A percentile compares a stretch with the other conserved stretches of the same genome.
phyloP scores from a whole-genome alignment of 441 rosid genomes.

The Pelargonium myrrhifolium region DNA sequence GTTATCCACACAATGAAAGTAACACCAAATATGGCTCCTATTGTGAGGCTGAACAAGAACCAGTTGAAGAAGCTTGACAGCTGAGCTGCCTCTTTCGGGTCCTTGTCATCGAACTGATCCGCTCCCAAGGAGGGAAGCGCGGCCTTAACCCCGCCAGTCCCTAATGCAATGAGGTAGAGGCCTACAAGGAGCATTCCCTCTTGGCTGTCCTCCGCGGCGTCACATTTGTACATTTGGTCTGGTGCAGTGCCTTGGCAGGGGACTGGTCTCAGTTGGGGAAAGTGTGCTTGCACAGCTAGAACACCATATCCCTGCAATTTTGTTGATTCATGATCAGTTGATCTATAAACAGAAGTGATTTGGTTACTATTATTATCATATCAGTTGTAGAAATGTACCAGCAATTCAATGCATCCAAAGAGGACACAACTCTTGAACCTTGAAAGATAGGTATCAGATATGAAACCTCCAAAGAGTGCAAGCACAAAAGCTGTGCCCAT shows the following conservation, averaged over 20 bases:
- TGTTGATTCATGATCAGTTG: neutral
- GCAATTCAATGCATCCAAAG: slow-evolving; percentile 43
- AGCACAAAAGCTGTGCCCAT: slow-evolving; percentile 46
- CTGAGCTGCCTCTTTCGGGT: slow-evolving; percentile 35
- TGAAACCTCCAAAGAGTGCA: slow-evolving; percentile 55
- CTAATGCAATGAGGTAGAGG: slow-evolving; percentile 46
- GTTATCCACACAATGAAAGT: slow-evolving; percentile 49
- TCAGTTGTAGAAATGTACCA: slow-evolving; percentile 26
- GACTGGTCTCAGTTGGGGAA: slow-evolving; percentile 38
- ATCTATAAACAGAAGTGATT: no score
- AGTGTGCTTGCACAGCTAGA: slow-evolving; percentile 46
- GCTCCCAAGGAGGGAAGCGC: slow-evolving; percentile 55
- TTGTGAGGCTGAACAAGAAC: slow-evolving; percentile 47
- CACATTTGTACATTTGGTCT: slow-evolving; percentile 28
- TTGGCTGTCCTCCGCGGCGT: slow-evolving; percentile 29
- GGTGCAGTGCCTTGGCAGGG: slow-evolving; percentile 40
- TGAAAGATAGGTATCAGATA: slow-evolving; percentile 52
- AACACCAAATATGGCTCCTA: slow-evolving; percentile 45
- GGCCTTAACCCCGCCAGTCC: slow-evolving; percentile 52
- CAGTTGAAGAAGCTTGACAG: slow-evolving; percentile 60
- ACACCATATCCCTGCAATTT: slow-evolving; percentile 39
- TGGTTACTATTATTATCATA: no score
- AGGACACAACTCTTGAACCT: slow-evolving; percentile 51
- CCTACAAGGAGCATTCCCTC: slow-evolving; percentile 34
- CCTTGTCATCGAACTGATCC: slow-evolving; percentile 49